Evolutionary conservation across 2,329 filamentous ascomycete species (phyloP).

Genomic region (Fragosphaeria purpurea): DNA sequence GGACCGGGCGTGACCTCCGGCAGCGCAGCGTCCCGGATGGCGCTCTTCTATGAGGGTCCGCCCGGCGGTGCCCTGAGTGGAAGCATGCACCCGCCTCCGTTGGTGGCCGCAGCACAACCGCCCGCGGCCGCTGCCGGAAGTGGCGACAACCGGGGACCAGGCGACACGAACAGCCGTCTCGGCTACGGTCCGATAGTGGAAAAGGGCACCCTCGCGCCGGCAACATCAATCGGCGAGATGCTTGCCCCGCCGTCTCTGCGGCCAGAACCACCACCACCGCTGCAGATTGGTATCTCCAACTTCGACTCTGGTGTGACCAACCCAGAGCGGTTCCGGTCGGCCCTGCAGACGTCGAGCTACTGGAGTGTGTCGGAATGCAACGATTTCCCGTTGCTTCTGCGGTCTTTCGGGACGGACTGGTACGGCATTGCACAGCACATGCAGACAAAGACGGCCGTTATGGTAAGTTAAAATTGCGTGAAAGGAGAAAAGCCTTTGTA

Average conservation of each 20-base stretch:
- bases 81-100: constrained; percentile 8
- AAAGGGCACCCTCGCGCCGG: constrained; percentile 12
- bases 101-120: background rate
- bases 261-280: constrained; percentile 40
- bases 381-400: constrained; percentile 64
- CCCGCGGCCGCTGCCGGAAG: background rate
- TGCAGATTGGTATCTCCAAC: constrained; percentile 36
- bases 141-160: too few relatives aligned
- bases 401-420: constrained; percentile 73
- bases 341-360: constrained; percentile 63
- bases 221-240: constrained; percentile 38
- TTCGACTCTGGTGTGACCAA: constrained; percentile 38
- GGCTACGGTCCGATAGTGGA: constrained; percentile 2
- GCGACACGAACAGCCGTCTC: background rate
- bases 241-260: constrained; percentile 48
- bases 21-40: constrained; percentile 15
- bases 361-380: constrained; percentile 77
- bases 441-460: constrained; percentile 77
- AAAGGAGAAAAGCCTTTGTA: constrained; percentile 1
- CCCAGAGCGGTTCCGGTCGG: constrained; percentile 34
- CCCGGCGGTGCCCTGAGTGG: constrained; percentile 15
- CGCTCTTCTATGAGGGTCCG: constrained; percentile 2
- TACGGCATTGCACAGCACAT: constrained; percentile 64
- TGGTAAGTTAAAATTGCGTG: constrained; percentile 44
- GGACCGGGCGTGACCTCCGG: constrained; percentile 15